Percentiles rank a stretch among this genome's conserved stretches.
These are phyloP conservation scores for Lagerstroemia fauriei DNA, from an alignment of 441 rosid species.

Conservation along the genomic window DNA sequence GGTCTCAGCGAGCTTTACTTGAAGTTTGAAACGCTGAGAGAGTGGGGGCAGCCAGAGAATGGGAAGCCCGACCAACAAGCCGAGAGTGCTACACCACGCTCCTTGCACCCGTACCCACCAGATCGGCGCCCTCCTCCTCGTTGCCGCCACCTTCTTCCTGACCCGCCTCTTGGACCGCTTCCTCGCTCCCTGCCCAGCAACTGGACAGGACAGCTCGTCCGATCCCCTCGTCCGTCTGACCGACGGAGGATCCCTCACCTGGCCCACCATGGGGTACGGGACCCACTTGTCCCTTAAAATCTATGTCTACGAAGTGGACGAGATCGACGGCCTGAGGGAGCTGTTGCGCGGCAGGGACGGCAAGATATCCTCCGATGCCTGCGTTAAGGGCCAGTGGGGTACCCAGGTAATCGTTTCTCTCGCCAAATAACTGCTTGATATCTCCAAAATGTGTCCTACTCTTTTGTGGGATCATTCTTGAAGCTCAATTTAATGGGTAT, in stretches of 20 bases:
- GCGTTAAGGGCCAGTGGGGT: conserved; percentile 96
- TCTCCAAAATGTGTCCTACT: background rate
- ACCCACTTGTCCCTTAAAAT: conserved; percentile 63
- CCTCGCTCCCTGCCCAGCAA: conserved; percentile 36
- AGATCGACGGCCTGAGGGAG: conserved; percentile 64
- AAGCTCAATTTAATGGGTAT: background rate
- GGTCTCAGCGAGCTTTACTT: no score
- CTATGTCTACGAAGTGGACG: conserved; percentile 78
- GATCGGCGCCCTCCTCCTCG: conserved; percentile 74
- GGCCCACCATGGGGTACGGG: conserved; percentile 78
- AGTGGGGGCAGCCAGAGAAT: conserved; percentile 23
- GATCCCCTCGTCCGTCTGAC: conserved; percentile 25
- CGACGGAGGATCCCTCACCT: conserved; percentile 42
- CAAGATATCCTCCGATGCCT: conserved; percentile 48
- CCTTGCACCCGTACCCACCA: conserved; percentile 80
- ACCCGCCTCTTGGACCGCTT: conserved; percentile 70
- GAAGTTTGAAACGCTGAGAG: no score
- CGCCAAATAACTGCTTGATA: no score
- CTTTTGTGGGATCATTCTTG: background rate
- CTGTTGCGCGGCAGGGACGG: conserved; percentile 76
- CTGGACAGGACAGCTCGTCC: conserved; percentile 7
- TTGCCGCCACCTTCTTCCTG: conserved; percentile 72
- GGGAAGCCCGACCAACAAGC: conserved; percentile 54
- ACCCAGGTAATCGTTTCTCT: conserved; percentile 60
- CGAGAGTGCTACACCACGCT: conserved; percentile 49